Percentiles rank a stretch among this genome's conserved stretches.
Conservation (phyloP, 1,284 basidiomycete species). For the Sporisorium iseilematis-ciliati region DNA sequence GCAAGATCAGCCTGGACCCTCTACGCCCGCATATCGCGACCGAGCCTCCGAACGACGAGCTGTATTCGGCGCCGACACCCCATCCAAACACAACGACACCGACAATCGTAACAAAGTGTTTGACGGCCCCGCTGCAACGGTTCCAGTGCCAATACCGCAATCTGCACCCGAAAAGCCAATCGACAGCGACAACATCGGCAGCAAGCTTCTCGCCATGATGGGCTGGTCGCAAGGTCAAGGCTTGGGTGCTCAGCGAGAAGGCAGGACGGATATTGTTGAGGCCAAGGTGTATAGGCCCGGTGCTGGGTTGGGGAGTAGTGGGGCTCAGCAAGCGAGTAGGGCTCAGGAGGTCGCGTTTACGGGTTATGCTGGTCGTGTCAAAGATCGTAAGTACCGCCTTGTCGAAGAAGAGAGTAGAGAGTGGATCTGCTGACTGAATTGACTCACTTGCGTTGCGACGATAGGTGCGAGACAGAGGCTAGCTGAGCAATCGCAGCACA, state of each 20-base stretch:
- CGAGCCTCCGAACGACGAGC: slow-evolving; percentile 52
- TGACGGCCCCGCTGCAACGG: slow-evolving; percentile 18
- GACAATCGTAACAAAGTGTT: slow-evolving; percentile 12
- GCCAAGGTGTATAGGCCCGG: slow-evolving; percentile 49
- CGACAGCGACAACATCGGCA: slow-evolving; percentile 42
- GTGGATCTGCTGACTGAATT: slow-evolving; percentile 1
- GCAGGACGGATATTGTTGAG: slow-evolving; percentile 37
- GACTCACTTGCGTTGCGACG: not conserved
- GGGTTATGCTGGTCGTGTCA: slow-evolving; percentile 29
- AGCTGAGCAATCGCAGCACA: slow-evolving; percentile 17
- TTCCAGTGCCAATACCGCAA: not conserved
- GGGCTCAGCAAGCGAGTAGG: slow-evolving; percentile 2
- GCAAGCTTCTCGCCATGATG: slow-evolving; percentile 49
- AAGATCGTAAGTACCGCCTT: slow-evolving; percentile 25
- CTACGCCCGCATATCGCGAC: slow-evolving; percentile 30
- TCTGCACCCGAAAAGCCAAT: slow-evolving; percentile 47
- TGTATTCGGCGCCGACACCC: slow-evolving; percentile 43
- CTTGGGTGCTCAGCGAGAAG: slow-evolving; percentile 27
- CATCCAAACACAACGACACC: not conserved
- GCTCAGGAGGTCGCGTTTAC: slow-evolving; percentile 17
- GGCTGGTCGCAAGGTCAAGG: slow-evolving; percentile 51
- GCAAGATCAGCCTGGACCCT: not conserved
- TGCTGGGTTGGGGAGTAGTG: slow-evolving; percentile 40
- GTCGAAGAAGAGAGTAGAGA: too few relatives aligned
- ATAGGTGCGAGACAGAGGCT: slow-evolving; percentile 28